These are phyloP conservation scores for Coemansia sp. DNA, from an alignment of 192 early-diverging fungal species.

Conservation along the genomic window DNA sequence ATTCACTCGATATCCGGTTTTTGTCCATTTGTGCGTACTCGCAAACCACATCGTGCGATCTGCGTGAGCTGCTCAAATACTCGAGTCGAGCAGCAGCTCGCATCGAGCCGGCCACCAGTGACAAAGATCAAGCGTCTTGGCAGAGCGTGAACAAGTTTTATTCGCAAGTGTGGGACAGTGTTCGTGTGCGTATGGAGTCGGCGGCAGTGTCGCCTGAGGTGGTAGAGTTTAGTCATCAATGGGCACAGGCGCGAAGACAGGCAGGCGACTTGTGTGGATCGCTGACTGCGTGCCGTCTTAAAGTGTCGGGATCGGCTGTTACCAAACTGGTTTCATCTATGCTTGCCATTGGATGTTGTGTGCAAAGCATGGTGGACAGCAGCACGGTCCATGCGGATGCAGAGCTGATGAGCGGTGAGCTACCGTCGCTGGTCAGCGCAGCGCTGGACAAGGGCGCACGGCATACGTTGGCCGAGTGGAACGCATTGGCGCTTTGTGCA, in stretches of 20 bases:
- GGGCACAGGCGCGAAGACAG: constrained; percentile 2
- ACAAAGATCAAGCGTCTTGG: neutral
- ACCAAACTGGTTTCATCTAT: constrained; percentile 11
- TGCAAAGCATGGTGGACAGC: neutral
- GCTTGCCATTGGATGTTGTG: constrained; percentile 11
- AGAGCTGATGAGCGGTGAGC: neutral
- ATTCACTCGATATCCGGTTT: constrained; percentile 21
- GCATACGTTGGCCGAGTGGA: constrained; percentile 43
- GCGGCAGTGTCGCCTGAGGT: constrained; percentile 29
- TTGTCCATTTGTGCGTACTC: constrained; percentile 29
- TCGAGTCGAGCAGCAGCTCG: constrained; percentile 12
- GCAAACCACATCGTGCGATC: constrained; percentile 28
- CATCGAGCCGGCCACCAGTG: neutral
- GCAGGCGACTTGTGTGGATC: constrained; percentile 4
- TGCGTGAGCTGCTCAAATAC: constrained; percentile 42
- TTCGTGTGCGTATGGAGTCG: constrained; percentile 1
- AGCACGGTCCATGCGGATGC: neutral
- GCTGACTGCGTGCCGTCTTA: constrained; percentile 12
- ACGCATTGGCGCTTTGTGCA: constrained; percentile 36
- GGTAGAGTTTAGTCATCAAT: constrained; percentile 31
- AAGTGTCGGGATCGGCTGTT: neutral
- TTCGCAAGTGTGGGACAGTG: constrained; percentile 13
- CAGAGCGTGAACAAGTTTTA: constrained; percentile 13
- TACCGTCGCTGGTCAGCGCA: neutral
- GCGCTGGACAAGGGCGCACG: constrained; percentile 15